phyloP scores from a whole-genome alignment of 805 yeast species.

The Starmerella potacharoeniae region DNA sequence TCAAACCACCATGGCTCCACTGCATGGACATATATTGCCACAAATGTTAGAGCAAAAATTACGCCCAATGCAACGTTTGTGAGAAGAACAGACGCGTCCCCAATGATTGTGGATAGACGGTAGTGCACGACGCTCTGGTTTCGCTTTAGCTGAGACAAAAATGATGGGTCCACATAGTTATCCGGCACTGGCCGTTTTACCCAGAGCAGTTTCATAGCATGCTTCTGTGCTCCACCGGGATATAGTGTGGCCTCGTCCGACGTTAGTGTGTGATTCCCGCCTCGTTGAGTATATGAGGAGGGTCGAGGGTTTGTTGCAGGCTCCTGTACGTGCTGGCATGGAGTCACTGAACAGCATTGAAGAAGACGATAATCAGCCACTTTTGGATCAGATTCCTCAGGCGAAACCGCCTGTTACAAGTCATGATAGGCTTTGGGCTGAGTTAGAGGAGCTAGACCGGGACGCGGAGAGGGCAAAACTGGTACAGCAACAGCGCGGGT shows the following conservation, averaged over 20 bases:
- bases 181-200: constrained; percentile 79
- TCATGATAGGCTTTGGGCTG: constrained; percentile 77
- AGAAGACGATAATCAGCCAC: constrained; percentile 2
- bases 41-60: constrained; percentile 56
- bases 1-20: constrained; percentile 28
- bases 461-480: constrained; percentile 48
- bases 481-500: constrained; percentile 27
- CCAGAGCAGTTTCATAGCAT: constrained; percentile 55
- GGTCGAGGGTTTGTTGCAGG: background rate
- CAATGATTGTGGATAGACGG: constrained; percentile 49
- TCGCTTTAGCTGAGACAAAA: constrained; percentile 66
- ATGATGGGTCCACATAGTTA: constrained; percentile 74
- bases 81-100: constrained; percentile 59
- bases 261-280: too few relatives aligned
- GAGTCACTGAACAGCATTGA: constrained; percentile 7
- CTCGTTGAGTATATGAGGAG: background rate
- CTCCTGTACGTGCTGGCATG: background rate
- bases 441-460: constrained; percentile 73
- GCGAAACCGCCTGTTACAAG: constrained; percentile 50
- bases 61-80: constrained; percentile 55
- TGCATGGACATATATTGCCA: constrained; percentile 34
- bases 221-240: background rate
- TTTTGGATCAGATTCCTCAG: constrained; percentile 40
- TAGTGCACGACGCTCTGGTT: constrained; percentile 64
- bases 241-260: background rate